Percentiles rank a stretch among this genome's conserved stretches.
These are phyloP conservation scores for Teunomyces lycoperdinae DNA, from an alignment of 805 yeast species.

Conservation along the genomic window DNA sequence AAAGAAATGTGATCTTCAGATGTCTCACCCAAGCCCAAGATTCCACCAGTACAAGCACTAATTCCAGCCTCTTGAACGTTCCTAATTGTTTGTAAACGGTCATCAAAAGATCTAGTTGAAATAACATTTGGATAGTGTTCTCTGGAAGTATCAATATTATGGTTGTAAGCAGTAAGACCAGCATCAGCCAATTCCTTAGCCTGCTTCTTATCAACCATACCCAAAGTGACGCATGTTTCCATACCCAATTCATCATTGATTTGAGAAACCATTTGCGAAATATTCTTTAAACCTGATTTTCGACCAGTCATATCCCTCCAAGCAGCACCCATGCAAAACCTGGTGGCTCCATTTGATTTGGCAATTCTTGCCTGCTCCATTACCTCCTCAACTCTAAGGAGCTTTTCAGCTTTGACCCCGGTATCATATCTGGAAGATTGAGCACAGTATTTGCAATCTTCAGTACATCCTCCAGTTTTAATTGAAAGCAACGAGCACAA, in stretches of 20 bases:
- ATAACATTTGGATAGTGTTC: slow-evolving; percentile 74
- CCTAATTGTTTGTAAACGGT: slow-evolving; percentile 61
- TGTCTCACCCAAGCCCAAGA: slow-evolving; percentile 75
- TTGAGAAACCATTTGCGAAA: slow-evolving; percentile 60
- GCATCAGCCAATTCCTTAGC: slow-evolving; percentile 57
- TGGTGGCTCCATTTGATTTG: slow-evolving; percentile 65
- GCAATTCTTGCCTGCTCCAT: slow-evolving; percentile 63
- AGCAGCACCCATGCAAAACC: slow-evolving; percentile 85
- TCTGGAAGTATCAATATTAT: slow-evolving; percentile 76
- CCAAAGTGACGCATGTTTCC: slow-evolving; percentile 80
- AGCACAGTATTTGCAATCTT: slow-evolving; percentile 79
- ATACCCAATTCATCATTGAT: slow-evolving; percentile 60
- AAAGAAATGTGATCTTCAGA: slow-evolving; percentile 69
- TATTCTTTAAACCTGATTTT: slow-evolving; percentile 60
- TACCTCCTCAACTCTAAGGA: slow-evolving; percentile 61
- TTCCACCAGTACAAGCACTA: slow-evolving; percentile 76
- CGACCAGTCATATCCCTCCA: slow-evolving; percentile 86
- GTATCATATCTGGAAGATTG: slow-evolving; percentile 70
- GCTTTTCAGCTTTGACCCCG: slow-evolving; percentile 66
- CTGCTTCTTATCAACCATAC: slow-evolving; percentile 71
- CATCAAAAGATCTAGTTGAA: slow-evolving; percentile 68
- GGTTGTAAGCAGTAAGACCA: slow-evolving; percentile 79
- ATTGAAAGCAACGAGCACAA: slow-evolving; percentile 72
- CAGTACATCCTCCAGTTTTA: slow-evolving; percentile 79
- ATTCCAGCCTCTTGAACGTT: slow-evolving; percentile 64